These are phyloP conservation scores for Geosmithia flava DNA, from an alignment of 2,329 filamentous ascomycete genomes.

Conservation along the genomic window DNA sequence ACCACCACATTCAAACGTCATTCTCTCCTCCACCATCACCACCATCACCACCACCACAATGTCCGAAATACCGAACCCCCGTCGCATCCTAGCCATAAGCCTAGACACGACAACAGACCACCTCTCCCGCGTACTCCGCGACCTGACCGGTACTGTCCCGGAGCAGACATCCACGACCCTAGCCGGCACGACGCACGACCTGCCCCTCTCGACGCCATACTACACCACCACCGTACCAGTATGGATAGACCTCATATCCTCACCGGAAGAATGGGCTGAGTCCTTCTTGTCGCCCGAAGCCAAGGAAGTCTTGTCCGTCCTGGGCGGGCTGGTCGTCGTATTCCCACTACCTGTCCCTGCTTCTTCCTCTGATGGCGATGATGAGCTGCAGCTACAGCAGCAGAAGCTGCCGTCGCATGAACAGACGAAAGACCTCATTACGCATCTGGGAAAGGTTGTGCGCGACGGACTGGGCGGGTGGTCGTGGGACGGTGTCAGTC, in stretches of 20 bases:
- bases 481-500: slow-evolving; percentile 51
- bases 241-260: slow-evolving; percentile 52
- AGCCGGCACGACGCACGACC: slow-evolving; percentile 46
- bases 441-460: slow-evolving; percentile 40
- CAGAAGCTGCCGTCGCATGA: slow-evolving; percentile 2
- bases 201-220: slow-evolving; percentile 45
- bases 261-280: slow-evolving; percentile 39
- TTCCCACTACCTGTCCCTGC: slow-evolving; percentile 16
- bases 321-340: slow-evolving; percentile 44
- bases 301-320: slow-evolving; percentile 44
- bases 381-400: not conserved
- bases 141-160: slow-evolving; percentile 36
- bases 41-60: not conserved
- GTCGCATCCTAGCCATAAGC: slow-evolving; percentile 47
- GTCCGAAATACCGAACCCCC: slow-evolving; percentile 23
- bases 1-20: not conserved
- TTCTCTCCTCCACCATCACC: not conserved
- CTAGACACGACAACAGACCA: slow-evolving; percentile 30
- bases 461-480: slow-evolving; percentile 45
- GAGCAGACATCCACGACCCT: slow-evolving; percentile 23
- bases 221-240: slow-evolving; percentile 49
- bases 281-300: slow-evolving; percentile 51
- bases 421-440: slow-evolving; percentile 28
- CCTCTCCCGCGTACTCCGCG: slow-evolving; percentile 38
- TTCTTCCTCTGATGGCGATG: not conserved